These are phyloP conservation scores for Diplodia sapinea DNA, from an alignment of 2,329 filamentous ascomycete species.

Conservation along the genomic window DNA sequence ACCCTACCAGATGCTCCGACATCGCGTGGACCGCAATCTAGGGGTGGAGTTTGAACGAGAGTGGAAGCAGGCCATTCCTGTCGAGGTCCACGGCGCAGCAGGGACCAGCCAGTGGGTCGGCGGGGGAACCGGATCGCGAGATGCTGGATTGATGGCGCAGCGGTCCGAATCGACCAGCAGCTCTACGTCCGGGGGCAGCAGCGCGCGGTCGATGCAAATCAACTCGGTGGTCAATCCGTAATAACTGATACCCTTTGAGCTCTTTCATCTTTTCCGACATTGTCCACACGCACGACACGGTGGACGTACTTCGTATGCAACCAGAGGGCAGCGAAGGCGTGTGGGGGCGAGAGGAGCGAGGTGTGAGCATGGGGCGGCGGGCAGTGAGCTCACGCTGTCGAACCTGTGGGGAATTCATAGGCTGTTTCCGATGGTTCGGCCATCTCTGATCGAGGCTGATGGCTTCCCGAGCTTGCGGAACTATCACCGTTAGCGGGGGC, in stretches of 20 bases:
- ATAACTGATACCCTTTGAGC: slow-evolving; percentile 15
- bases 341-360: neutral
- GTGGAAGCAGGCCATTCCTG: slow-evolving; percentile 33
- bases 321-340: slow-evolving; percentile 1
- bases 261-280: neutral
- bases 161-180: slow-evolving; percentile 23
- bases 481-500: slow-evolving; percentile 11
- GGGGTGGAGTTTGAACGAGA: slow-evolving; percentile 30
- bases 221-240: slow-evolving; percentile 33
- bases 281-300: neutral
- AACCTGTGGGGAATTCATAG: neutral
- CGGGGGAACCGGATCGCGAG: neutral
- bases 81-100: slow-evolving; percentile 29
- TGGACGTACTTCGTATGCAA: neutral
- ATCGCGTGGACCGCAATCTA: slow-evolving; percentile 31
- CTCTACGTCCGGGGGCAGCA: slow-evolving; percentile 23
- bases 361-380: neutral
- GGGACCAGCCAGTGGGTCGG: slow-evolving; percentile 8
- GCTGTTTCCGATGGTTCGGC: slow-evolving; percentile 7
- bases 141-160: neutral
- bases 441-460: slow-evolving; percentile 16
- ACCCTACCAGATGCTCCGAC: slow-evolving; percentile 35
- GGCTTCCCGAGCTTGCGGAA: slow-evolving; percentile 8
- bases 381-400: slow-evolving; percentile 1
- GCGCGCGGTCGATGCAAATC: slow-evolving; percentile 32